Evolutionary conservation across 2,329 filamentous ascomycete genomes (phyloP).

Genomic region (Ophiocordyceps camponoti-saundersi): DNA sequence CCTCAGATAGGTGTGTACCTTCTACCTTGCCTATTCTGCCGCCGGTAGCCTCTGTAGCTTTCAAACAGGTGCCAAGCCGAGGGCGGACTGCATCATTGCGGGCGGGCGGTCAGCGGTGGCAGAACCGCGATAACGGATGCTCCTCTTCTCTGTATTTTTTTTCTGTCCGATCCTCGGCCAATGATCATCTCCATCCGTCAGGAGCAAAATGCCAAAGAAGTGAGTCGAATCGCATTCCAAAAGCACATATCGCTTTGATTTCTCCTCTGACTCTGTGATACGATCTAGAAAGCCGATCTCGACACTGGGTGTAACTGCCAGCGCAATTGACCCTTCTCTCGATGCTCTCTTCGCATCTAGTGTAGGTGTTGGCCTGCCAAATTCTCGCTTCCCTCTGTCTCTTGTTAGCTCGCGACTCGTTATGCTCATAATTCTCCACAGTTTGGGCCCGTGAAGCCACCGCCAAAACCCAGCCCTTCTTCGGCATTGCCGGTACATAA

Average conservation of each 20-base stretch:
- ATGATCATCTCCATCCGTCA: background rate
- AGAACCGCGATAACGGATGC: constrained; percentile 7
- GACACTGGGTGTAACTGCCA: constrained; percentile 25
- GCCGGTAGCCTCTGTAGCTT: background rate
- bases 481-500: constrained; percentile 18
- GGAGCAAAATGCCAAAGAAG: constrained; percentile 9
- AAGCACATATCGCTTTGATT: background rate
- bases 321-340: constrained; percentile 50
- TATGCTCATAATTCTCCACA: constrained; percentile 8
- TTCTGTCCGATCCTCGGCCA: background rate
- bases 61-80: background rate
- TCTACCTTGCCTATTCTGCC: background rate
- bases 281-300: constrained; percentile 14
- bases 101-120: background rate
- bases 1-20: background rate
- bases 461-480: constrained; percentile 25
- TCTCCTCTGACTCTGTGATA: background rate
- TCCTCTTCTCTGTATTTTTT: constrained; percentile 5
- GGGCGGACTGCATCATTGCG: constrained; percentile 11
- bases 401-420: background rate
- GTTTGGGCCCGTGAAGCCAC: constrained; percentile 33
- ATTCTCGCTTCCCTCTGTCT: background rate
- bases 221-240: constrained; percentile 2
- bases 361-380: constrained; percentile 31
- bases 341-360: constrained; percentile 56